Evolutionary conservation across 2,329 filamentous ascomycete genomes (phyloP).

Genomic region (Clarireedia paspali): DNA sequence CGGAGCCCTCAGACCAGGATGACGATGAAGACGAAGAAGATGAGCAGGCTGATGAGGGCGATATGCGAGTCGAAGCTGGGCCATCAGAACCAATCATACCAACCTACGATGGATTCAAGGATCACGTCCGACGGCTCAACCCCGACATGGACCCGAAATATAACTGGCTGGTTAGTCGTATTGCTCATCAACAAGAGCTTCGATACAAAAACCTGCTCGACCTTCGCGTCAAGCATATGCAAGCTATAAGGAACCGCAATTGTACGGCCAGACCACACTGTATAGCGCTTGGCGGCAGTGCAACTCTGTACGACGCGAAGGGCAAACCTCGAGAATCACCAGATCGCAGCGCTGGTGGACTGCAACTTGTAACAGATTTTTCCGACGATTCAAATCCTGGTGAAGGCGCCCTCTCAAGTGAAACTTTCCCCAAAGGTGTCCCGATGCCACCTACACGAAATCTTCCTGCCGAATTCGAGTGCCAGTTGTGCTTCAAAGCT

Average conservation of each 20-base stretch:
- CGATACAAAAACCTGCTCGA: conserved; percentile 73
- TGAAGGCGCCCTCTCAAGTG: conserved; percentile 61
- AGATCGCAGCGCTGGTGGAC: conserved; percentile 47
- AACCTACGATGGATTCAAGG: conserved; percentile 67
- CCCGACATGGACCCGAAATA: conserved; percentile 55
- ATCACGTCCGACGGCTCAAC: conserved; percentile 66
- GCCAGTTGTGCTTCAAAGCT: conserved; percentile 74
- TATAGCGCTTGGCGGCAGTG: conserved; percentile 57
- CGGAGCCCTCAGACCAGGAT: conserved; percentile 32
- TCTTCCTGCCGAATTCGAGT: conserved; percentile 84
- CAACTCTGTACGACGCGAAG: conserved; percentile 52
- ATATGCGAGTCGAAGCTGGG: conserved; percentile 52
- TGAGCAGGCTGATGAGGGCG: conserved; percentile 53
- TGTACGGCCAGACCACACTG: conserved; percentile 60
- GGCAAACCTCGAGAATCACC: conserved; percentile 47
- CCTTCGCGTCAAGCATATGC: conserved; percentile 61
- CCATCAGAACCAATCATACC: conserved; percentile 63
- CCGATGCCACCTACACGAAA: conserved; percentile 70
- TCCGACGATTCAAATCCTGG: conserved; percentile 59
- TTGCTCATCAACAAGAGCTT: conserved; percentile 71
- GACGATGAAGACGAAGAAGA: conserved; percentile 53
- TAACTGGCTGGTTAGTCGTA: conserved; percentile 65
- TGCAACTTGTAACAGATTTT: conserved; percentile 47
- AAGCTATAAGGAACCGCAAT: conserved; percentile 44
- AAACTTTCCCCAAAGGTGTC: conserved; percentile 73